A percentile compares a stretch with the other conserved stretches of the same genome.
These are phyloP conservation scores for Hortiboletus campestris DNA, from an alignment of 768 basidiomycete genomes.

Conservation along the genomic window DNA sequence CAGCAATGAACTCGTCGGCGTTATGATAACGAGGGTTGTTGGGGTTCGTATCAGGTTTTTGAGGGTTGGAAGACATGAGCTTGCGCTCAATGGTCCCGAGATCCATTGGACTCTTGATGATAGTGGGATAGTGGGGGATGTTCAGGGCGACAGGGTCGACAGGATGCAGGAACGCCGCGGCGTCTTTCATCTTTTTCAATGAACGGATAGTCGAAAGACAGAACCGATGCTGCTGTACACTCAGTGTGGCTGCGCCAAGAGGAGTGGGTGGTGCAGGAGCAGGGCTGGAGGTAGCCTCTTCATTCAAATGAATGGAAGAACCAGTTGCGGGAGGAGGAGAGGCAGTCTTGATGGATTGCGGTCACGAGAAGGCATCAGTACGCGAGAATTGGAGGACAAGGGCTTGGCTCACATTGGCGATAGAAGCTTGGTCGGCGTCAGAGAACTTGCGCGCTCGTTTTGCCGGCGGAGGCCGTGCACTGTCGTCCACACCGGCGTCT, in stretches of 20 bases:
- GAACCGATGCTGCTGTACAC: conserved; percentile 73
- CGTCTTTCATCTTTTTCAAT: conserved; percentile 85
- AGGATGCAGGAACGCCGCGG: conserved; percentile 76
- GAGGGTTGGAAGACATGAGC: conserved; percentile 72
- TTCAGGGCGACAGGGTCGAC: conserved; percentile 85
- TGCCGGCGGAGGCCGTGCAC: conserved; percentile 71
- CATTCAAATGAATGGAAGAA: conserved; percentile 33
- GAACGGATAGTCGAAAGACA: conserved; percentile 72
- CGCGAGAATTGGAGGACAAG: conserved; percentile 49
- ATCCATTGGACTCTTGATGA: conserved; percentile 94
- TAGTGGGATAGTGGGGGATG: conserved; percentile 83
- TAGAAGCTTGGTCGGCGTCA: conserved; percentile 71
- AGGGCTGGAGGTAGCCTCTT: conserved; percentile 22
- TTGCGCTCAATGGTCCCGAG: conserved; percentile 90
- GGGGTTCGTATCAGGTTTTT: conserved; percentile 68
- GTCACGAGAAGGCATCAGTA: conserved; percentile 44
- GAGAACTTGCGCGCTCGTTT: conserved; percentile 77
- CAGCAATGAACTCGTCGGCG: conserved; percentile 78
- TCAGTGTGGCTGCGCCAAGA: conserved; percentile 44
- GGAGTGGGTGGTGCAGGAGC: conserved; percentile 2
- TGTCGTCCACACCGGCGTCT: conserved; percentile 36
- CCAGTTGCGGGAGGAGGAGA: conserved; percentile 69
- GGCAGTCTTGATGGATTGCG: conserved; percentile 52
- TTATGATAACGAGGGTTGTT: conserved; percentile 73
- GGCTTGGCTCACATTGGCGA: conserved; percentile 63